A percentile compares a stretch with the other conserved stretches of the same genome.
phyloP scores from a whole-genome alignment of 768 basidiomycete genomes.

The Xerocomellus chrysenteron region DNA sequence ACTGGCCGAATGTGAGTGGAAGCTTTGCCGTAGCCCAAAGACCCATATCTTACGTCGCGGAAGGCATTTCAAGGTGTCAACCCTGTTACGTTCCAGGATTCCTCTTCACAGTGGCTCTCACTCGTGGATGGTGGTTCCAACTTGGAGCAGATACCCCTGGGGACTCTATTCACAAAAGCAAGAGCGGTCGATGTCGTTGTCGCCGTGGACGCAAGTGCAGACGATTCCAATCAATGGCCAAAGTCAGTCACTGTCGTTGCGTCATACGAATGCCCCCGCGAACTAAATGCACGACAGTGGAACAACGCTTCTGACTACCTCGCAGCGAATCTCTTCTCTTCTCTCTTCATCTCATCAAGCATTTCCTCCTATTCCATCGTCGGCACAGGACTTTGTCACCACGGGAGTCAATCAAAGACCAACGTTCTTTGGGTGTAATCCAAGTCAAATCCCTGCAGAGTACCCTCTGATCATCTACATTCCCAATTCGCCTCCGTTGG shows the following conservation, averaged over 20 bases:
- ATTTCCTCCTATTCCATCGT: slow-evolving; percentile 64
- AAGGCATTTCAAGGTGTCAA: slow-evolving; percentile 55
- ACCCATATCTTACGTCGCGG: not conserved
- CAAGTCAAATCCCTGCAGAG: slow-evolving; percentile 45
- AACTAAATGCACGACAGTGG: slow-evolving; percentile 41
- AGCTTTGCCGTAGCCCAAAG: not conserved
- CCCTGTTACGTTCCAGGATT: slow-evolving; percentile 49
- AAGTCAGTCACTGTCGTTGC: slow-evolving; percentile 45
- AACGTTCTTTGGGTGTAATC: slow-evolving; percentile 80
- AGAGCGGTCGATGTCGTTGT: slow-evolving; percentile 74
- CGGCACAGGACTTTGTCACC: slow-evolving; percentile 49
- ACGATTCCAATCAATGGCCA: slow-evolving; percentile 61
- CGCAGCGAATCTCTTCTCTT: slow-evolving; percentile 43
- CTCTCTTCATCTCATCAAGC: slow-evolving; percentile 52
- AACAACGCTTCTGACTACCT: slow-evolving; percentile 46
- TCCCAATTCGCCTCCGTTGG: slow-evolving; percentile 72
- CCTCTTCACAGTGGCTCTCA: slow-evolving; percentile 50
- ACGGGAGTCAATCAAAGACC: slow-evolving; percentile 65
- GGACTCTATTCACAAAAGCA: slow-evolving; percentile 66
- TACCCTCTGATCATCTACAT: slow-evolving; percentile 73
- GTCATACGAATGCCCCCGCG: not conserved
- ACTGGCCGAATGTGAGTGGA: slow-evolving; percentile 59
- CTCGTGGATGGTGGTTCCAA: slow-evolving; percentile 75
- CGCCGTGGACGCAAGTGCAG: slow-evolving; percentile 66
- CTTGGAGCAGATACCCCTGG: slow-evolving; percentile 67